Conservation (phyloP, 305 asterid species). For the Plantago lanceolata region DNA sequence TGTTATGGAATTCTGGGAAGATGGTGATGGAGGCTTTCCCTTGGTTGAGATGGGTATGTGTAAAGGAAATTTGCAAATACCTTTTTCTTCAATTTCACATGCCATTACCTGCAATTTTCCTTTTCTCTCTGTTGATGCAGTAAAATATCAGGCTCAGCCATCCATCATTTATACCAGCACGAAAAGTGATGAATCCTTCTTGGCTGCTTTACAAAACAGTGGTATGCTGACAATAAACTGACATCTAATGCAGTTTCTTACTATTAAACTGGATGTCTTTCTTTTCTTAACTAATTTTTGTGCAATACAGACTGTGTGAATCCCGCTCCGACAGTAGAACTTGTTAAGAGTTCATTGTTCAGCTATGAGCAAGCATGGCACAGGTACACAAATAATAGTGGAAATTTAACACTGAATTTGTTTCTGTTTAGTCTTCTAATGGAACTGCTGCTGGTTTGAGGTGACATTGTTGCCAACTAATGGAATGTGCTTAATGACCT, state of each 20-base stretch:
- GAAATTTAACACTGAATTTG: constrained; percentile 13
- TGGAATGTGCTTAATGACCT: constrained; percentile 12
- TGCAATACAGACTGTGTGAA: constrained; percentile 51
- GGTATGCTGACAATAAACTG: constrained; percentile 42
- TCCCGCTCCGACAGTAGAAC: constrained; percentile 69
- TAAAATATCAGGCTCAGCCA: constrained; percentile 87
- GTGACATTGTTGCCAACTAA: constrained; percentile 7
- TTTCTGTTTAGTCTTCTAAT: constrained; percentile 11
- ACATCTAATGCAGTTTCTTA: constrained; percentile 25
- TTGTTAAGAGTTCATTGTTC: constrained; percentile 82
- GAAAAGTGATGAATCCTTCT: constrained; percentile 73
- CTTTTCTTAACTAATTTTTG: constrained; percentile 10
- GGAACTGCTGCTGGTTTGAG: background rate
- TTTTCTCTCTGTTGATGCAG: constrained; percentile 36
- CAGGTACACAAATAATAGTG: constrained; percentile 44
- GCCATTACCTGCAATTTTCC: constrained; percentile 13
- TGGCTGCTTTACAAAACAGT: constrained; percentile 70
- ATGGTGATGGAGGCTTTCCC: constrained; percentile 58
- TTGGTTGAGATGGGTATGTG: constrained; percentile 76
- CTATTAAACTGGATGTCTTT: constrained; percentile 16
- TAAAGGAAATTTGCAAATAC: constrained; percentile 16
- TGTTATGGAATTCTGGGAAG: constrained; percentile 89
- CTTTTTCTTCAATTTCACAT: constrained; percentile 24
- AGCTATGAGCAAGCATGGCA: constrained; percentile 98
- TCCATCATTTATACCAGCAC: constrained; percentile 81